Conservation (phyloP, 2,329 filamentous ascomycete species). For the Volutella citrinella region DNA sequence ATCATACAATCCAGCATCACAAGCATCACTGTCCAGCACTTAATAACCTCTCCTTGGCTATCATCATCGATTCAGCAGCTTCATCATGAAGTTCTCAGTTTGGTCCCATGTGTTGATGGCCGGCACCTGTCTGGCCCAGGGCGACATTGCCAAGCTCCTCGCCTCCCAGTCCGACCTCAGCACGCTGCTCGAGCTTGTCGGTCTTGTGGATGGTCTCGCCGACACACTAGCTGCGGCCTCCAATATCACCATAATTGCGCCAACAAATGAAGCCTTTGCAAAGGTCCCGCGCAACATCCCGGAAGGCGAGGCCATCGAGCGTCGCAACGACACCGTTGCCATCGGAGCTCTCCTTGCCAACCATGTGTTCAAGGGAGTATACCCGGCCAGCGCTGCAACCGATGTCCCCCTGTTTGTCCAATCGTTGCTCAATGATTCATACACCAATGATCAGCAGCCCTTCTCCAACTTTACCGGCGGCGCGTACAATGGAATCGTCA, state of each 20-base stretch:
- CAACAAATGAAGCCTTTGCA: conserved; percentile 33
- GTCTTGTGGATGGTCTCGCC: conserved; percentile 22
- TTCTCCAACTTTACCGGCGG: conserved; percentile 36
- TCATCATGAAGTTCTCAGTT: no score
- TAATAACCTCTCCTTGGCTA: no score
- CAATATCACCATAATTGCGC: conserved; percentile 35
- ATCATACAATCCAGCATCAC: no score
- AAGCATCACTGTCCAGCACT: no score
- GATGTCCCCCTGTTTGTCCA: conserved; percentile 28
- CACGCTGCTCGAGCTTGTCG: conserved; percentile 14
- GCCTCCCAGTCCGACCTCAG: conserved; percentile 17
- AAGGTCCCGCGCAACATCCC: conserved; percentile 29
- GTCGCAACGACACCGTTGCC: conserved; percentile 27
- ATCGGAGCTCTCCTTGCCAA: conserved; percentile 30
- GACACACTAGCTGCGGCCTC: conserved; percentile 27
- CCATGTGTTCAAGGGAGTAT: conserved; percentile 30
- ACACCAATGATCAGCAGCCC: conserved; percentile 30
- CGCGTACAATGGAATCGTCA: conserved; percentile 33
- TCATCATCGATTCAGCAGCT: no score
- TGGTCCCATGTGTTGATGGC: no score
- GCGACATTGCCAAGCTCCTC: conserved; percentile 13
- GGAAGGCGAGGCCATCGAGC: conserved; percentile 30
- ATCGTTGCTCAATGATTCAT: conserved; percentile 28
- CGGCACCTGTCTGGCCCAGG: no score
- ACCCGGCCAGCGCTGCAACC: conserved; percentile 25